phyloP scores from a whole-genome alignment of 768 basidiomycete species.

The Fibroporia radiculosa region DNA sequence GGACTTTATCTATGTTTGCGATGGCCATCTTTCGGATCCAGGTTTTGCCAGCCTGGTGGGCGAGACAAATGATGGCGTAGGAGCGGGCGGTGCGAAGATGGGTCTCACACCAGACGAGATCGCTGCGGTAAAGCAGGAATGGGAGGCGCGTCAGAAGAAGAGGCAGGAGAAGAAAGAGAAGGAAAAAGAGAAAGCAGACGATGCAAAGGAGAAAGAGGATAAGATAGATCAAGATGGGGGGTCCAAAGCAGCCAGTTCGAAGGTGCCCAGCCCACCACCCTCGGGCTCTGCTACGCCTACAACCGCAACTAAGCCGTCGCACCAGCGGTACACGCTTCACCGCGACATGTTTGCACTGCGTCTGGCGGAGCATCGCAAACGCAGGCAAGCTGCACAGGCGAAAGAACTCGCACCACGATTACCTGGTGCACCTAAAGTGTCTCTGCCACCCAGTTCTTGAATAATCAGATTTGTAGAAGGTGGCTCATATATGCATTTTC shows the following conservation, averaged over 20 bases:
- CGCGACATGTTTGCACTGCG: conserved; percentile 79
- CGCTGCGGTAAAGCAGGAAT: conserved; percentile 69
- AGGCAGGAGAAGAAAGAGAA: conserved; percentile 51
- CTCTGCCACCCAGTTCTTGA: conserved; percentile 9
- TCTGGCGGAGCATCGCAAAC: conserved; percentile 63
- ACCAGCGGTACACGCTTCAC: conserved; percentile 77
- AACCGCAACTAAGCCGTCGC: conserved; percentile 34
- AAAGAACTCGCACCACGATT: conserved; percentile 66
- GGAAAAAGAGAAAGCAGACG: conserved; percentile 33
- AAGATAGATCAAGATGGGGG: conserved; percentile 29
- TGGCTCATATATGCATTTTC: no score
- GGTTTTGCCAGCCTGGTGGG: conserved; percentile 60
- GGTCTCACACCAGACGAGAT: conserved; percentile 61
- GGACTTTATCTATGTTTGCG: conserved; percentile 85
- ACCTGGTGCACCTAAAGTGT: conserved; percentile 46
- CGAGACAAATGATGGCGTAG: conserved; percentile 26
- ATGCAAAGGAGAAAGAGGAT: conserved; percentile 31
- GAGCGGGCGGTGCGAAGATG: conserved; percentile 26
- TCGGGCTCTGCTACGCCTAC: conserved; percentile 25
- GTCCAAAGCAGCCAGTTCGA: conserved; percentile 18
- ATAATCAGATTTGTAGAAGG: no score
- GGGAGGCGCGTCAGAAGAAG: conserved; percentile 64
- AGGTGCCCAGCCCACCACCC: conserved; percentile 23
- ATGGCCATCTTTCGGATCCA: conserved; percentile 68
- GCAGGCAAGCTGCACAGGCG: conserved; percentile 55